Base-by-base conservation (phyloP, 495 filamentous ascomycete species). In the Aspergillus leporis region DNA sequence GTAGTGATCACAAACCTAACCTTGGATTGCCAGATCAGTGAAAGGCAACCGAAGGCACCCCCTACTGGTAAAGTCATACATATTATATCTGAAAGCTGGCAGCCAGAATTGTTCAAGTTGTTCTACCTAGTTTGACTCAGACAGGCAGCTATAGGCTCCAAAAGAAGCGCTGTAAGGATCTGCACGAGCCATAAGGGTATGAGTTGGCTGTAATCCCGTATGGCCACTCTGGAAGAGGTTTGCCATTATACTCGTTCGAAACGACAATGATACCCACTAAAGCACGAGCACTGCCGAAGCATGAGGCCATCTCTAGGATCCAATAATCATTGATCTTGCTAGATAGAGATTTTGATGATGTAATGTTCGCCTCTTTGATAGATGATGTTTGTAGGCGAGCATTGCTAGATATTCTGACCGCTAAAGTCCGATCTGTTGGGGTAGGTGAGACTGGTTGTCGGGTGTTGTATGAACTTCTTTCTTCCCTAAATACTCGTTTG, bases 131-230 rank as follows among this genome's bases (percentile, higher is more conserved):
- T 14, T 45, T 45, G 41, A 22, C 41, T 45, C 6, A 45, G 19
- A 21, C n/a, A 45, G 18, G 41, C 41, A 45, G n/a, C 41, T 19
- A 45, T 45, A 21, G 41, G 41, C n/a, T 45, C 41, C 41, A 45
- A 45, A 19, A 45, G n/a, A 22, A 45, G 41, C 18, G 41, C 41
- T 4, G 41, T 45, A 22, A 45, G 14, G 19, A 45, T 45, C 21
- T 45, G 41, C 41, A 45, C 41, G 41, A 45, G 41, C 41, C 41
- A 45, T 19, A n/a, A 45, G n/a, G 21, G 41, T 19, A 45, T 45
- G 41, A 45, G 19, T 45, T 45, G 41, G 21, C 41, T 45, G 41
- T 45, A 5, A 45, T 45, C 14, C 41, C 41, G 19, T 45, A 45
- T 19, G 41, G 19, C 41, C 41, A 45, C 6, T 45, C 41, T 45